These are phyloP conservation scores for Prunus dulcis DNA, from an alignment of 306 rosid genomes.

Conservation along the genomic window DNA sequence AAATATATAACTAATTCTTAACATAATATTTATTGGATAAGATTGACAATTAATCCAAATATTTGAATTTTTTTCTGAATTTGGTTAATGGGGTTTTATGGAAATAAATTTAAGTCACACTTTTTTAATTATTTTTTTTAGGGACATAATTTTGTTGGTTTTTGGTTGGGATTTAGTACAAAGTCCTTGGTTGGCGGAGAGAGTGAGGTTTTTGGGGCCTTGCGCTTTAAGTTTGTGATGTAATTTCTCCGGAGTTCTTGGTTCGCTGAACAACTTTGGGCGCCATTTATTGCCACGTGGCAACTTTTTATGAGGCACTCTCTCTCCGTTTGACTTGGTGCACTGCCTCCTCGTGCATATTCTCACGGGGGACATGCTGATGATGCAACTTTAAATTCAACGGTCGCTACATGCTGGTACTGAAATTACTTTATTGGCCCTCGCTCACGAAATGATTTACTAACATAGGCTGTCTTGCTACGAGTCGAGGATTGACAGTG, in stretches of 20 bases:
- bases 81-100: too few species aligned
- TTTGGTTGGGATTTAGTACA: background rate
- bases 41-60: background rate
- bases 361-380: background rate
- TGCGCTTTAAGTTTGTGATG: background rate
- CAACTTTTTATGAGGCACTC: background rate
- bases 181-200: background rate
- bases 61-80: too few species aligned
- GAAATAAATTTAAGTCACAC: too few species aligned
- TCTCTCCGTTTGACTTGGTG: background rate
- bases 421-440: too few species aligned
- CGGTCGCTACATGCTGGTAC: too few species aligned
- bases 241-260: conserved; percentile 17
- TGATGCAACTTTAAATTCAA: background rate
- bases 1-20: fast-evolving
- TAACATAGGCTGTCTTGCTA: too few species aligned
- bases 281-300: background rate
- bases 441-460: too few species aligned
- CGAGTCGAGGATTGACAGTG: too few species aligned
- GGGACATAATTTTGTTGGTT: background rate
- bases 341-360: background rate
- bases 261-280: conserved; percentile 16
- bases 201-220: background rate
- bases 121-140: too few species aligned
- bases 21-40: background rate